Evolutionary conservation across 306 rosid species (phyloP).

Genomic region (Medicago arabica): DNA sequence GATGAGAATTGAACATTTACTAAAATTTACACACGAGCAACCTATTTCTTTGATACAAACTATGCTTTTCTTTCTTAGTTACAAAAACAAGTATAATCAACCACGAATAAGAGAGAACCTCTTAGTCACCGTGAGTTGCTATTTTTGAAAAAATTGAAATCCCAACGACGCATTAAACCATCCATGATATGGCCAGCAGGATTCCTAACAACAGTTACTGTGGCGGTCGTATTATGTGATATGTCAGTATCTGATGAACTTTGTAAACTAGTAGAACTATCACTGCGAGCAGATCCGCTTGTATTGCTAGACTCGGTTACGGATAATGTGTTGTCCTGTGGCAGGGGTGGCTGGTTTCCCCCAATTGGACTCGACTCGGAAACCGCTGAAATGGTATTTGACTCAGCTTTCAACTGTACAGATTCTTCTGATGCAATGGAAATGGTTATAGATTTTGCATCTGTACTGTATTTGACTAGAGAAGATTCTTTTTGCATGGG

Average conservation of each 20-base stretch:
- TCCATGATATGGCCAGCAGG: conserved; percentile 87
- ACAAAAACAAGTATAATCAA: conserved; percentile 59
- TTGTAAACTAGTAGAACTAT: conserved; percentile 55
- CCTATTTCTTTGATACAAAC: conserved; percentile 60
- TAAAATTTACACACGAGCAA: conserved; percentile 56
- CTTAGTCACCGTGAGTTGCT: conserved; percentile 61
- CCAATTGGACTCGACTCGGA: conserved; percentile 45
- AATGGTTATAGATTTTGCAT: conserved; percentile 50
- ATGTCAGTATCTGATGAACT: conserved; percentile 68
- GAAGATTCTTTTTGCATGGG: conserved; percentile 44
- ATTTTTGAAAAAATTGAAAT: conserved; percentile 85
- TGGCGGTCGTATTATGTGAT: conserved; percentile 89
- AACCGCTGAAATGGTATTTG: conserved; percentile 47
- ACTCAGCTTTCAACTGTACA: conserved; percentile 47
- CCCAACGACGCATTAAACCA: conserved; percentile 97
- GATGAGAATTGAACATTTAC: conserved; percentile 36
- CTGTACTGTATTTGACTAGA: conserved; percentile 42
- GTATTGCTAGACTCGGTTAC: conserved; percentile 54
- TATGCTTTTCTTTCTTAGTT: conserved; percentile 38
- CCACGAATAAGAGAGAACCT: conserved; percentile 41
- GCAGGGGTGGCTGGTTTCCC: background rate
- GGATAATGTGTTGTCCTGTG: conserved; percentile 36
- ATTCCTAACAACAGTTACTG: conserved; percentile 75
- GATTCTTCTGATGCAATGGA: conserved; percentile 48
- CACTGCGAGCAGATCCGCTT: conserved; percentile 53